Evolutionary conservation across 2,329 filamentous ascomycete genomes (phyloP).

Genomic region (Periglandula ipomoeae): DNA sequence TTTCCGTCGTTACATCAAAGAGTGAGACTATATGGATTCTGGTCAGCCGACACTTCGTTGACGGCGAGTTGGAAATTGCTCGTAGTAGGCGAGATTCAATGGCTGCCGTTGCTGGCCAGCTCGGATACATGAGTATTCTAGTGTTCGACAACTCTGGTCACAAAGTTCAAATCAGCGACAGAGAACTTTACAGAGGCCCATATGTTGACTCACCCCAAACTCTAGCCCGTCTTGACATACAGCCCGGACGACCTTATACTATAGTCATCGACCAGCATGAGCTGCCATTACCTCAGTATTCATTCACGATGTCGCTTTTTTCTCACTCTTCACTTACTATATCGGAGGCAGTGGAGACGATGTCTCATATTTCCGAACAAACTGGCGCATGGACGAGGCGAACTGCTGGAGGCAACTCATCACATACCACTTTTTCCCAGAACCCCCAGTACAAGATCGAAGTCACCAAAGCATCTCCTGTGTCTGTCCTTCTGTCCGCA

Average conservation of each 20-base stretch:
- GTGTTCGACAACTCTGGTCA: conserved; percentile 65
- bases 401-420: conserved; percentile 77
- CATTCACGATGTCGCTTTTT: conserved; percentile 82
- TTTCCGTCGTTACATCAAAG: conserved; percentile 51
- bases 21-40: conserved; percentile 71
- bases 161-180: conserved; percentile 65
- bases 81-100: conserved; percentile 32
- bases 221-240: conserved; percentile 55
- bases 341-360: conserved; percentile 49
- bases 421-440: conserved; percentile 63
- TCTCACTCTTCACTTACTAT: conserved; percentile 56
- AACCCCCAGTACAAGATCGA: conserved; percentile 80
- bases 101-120: conserved; percentile 39
- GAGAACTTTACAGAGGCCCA: conserved; percentile 63
- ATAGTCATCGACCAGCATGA: conserved; percentile 72
- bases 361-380: conserved; percentile 49
- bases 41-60: conserved; percentile 76
- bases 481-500: conserved; percentile 69
- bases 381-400: conserved; percentile 64
- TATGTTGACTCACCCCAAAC: conserved; percentile 93
- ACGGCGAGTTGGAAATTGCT: conserved; percentile 50
- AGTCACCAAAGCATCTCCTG: conserved; percentile 44
- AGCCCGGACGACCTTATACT: conserved; percentile 36
- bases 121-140: conserved; percentile 82
- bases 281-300: conserved; percentile 62